phyloP scores from a whole-genome alignment of 2,329 filamentous ascomycete genomes.

The Beauveria sp. region DNA sequence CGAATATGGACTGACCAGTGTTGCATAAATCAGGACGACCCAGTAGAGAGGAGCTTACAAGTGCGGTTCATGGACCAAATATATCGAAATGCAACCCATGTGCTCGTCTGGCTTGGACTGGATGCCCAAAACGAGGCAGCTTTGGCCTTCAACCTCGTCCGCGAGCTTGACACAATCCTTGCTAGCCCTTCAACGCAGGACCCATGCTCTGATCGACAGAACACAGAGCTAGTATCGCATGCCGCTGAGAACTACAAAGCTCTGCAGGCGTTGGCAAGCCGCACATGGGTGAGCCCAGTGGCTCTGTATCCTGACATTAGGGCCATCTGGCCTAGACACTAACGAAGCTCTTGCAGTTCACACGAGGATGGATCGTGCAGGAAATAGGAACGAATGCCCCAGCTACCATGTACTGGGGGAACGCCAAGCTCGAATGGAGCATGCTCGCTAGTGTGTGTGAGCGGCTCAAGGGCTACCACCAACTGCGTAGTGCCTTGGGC shows the following conservation, averaged over 20 bases:
- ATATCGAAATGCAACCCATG: conserved; percentile 24
- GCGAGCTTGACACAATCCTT: no score
- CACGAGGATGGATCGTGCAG: conserved; percentile 30
- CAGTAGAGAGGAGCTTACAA: conserved; percentile 27
- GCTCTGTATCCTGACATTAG: no score
- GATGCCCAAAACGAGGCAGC: conserved; percentile 22
- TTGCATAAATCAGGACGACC: conserved; percentile 32
- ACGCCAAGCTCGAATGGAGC: conserved; percentile 25
- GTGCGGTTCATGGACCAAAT: conserved; percentile 31
- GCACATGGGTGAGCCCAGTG: no score
- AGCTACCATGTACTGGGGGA: conserved; percentile 28
- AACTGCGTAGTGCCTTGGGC: conserved; percentile 21
- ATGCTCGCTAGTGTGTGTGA: conserved; percentile 22
- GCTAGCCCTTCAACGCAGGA: conserved; percentile 13
- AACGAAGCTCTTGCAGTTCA: conserved; percentile 20
- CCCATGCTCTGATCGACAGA: conserved; percentile 23
- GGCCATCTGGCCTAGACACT: no score
- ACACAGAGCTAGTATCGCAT: conserved; percentile 21
- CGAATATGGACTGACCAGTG: conserved; percentile 33
- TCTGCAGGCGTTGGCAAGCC: no score
- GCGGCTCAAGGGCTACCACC: conserved; percentile 25
- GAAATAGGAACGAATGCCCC: conserved; percentile 27
- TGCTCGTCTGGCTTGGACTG: conserved; percentile 29
- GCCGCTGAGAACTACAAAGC: conserved; percentile 2
- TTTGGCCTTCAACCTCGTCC: background rate